phyloP scores from a whole-genome alignment of 1,284 basidiomycete genomes.

The Ustilago trichophora region DNA sequence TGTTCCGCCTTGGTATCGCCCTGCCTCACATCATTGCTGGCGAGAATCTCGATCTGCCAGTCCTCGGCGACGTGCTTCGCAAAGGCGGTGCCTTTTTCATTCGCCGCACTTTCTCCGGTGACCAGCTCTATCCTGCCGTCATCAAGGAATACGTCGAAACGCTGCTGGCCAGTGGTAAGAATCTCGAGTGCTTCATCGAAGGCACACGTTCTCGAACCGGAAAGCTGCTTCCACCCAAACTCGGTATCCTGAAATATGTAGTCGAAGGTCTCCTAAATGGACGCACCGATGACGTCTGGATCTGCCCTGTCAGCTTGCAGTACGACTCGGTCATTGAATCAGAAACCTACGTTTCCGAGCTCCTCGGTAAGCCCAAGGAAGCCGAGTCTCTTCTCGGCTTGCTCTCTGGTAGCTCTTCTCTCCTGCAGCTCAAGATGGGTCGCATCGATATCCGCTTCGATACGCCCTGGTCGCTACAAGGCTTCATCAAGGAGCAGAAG shows the following conservation, averaged over 20 bases:
- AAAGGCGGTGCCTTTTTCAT: constrained; percentile 67
- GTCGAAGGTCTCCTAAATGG: constrained; percentile 63
- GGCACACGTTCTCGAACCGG: constrained; percentile 67
- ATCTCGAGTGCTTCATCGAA: constrained; percentile 67
- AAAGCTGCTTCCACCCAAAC: constrained; percentile 67
- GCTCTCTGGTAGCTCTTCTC: constrained; percentile 59
- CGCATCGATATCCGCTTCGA: constrained; percentile 68
- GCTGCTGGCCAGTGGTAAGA: constrained; percentile 63
- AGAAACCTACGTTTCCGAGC: constrained; percentile 66
- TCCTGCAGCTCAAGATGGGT: constrained; percentile 66
- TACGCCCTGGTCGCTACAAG: constrained; percentile 66
- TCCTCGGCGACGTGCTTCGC: constrained; percentile 64
- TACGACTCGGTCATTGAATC: constrained; percentile 68
- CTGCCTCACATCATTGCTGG: constrained; percentile 67
- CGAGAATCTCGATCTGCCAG: constrained; percentile 65
- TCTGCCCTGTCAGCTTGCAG: constrained; percentile 67
- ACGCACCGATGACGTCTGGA: constrained; percentile 65
- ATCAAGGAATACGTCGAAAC: constrained; percentile 67
- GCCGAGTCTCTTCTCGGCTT: constrained; percentile 66
- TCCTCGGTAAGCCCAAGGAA: constrained; percentile 68
- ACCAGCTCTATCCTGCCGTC: constrained; percentile 66
- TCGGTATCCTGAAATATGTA: constrained; percentile 68
- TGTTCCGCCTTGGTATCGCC: constrained; percentile 66
- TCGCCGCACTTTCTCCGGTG: constrained; percentile 65
- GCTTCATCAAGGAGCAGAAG: constrained; percentile 63